Evolutionary conservation across 331 rosid species (phyloP).

Genomic region (Pyrus hybrid): DNA sequence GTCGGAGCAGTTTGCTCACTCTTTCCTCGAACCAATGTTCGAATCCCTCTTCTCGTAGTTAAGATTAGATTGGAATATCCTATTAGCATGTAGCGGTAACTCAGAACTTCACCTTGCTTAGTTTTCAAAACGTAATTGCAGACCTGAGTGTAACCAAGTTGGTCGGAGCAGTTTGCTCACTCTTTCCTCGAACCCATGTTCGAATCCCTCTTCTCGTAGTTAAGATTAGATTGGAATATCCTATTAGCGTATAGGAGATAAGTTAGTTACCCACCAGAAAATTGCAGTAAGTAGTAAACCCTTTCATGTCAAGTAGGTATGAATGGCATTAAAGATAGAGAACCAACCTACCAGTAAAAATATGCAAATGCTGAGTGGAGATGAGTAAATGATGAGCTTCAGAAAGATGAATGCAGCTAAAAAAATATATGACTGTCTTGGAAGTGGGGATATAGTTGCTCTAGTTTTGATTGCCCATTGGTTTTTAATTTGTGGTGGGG

Average conservation of each 20-base stretch:
- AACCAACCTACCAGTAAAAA: background rate
- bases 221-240: background rate
- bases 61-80: background rate
- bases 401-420: background rate
- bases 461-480: slow-evolving; percentile 7
- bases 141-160: no score
- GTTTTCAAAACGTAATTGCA: no score
- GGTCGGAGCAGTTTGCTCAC: no score
- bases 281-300: background rate
- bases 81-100: no score
- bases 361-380: slow-evolving; percentile 4
- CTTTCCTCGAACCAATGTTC: no score
- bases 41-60: no score
- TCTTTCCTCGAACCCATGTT: no score
- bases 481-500: background rate
- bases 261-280: no score
- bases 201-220: no score
- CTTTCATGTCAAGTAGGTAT: slow-evolving; percentile 3
- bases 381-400: slow-evolving; percentile 12
- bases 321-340: background rate
- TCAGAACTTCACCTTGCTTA: no score
- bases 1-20: no score
- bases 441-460: slow-evolving; percentile 28
- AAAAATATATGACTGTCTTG: background rate
- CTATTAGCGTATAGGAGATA: background rate